A percentile compares a stretch with the other conserved stretches of the same genome.
Evolutionary conservation across 305 asterid genomes (phyloP).

Genomic region (Plantago lanceolata): DNA sequence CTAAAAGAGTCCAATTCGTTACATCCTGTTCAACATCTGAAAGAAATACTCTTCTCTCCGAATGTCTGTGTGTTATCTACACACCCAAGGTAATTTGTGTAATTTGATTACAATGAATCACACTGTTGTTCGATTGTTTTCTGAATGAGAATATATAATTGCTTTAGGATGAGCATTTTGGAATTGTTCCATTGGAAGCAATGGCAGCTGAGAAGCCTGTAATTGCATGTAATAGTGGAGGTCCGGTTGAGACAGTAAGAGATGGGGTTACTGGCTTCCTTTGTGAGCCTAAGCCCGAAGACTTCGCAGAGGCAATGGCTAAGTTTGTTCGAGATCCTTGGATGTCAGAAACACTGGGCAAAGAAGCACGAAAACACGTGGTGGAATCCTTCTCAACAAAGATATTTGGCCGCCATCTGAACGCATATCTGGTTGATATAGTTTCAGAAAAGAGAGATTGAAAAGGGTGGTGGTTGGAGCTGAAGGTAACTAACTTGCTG

Average conservation of each 20-base stretch:
- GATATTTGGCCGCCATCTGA: conserved; percentile 66
- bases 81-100: conserved; percentile 68
- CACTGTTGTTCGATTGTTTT: background rate
- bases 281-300: conserved; percentile 64
- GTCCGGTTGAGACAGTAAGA: conserved; percentile 78
- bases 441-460: conserved; percentile 57
- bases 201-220: conserved; percentile 95
- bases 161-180: conserved; percentile 84
- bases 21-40: conserved; percentile 87
- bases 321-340: conserved; percentile 54
- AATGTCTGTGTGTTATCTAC: conserved; percentile 75
- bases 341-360: conserved; percentile 65
- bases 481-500: background rate
- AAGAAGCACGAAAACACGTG: conserved; percentile 63
- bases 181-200: conserved; percentile 94
- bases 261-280: conserved; percentile 74
- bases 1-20: conserved; percentile 55
- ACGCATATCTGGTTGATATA: conserved; percentile 50
- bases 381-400: conserved; percentile 60
- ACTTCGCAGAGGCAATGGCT: conserved; percentile 72
- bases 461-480: conserved; percentile 10
- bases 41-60: conserved; percentile 67
- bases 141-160: background rate
- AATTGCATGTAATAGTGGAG: conserved; percentile 83
- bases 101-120: background rate